Evolutionary conservation across 495 filamentous ascomycete species (phyloP).

Genomic region (Neurospora sp.): DNA sequence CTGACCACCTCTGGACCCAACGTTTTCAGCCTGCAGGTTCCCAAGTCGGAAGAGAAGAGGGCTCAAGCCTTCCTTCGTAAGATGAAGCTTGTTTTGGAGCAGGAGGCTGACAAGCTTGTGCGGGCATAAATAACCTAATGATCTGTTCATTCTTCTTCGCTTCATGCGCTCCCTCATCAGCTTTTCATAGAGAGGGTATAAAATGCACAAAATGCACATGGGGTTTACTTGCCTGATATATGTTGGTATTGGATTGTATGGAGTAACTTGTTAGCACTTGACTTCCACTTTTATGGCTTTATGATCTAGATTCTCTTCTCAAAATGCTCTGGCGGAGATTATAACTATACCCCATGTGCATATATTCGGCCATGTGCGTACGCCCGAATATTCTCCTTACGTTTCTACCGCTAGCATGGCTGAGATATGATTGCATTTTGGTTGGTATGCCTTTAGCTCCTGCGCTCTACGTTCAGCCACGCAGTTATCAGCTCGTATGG

Average conservation of each 20-base stretch:
- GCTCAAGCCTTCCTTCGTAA: slow-evolving; percentile 73
- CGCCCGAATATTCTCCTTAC: background rate
- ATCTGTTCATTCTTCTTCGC: background rate
- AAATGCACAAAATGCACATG: background rate
- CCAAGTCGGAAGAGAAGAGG: slow-evolving; percentile 66
- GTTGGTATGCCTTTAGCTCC: background rate
- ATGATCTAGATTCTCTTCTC: background rate
- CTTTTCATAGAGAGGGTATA: background rate
- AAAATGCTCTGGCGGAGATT: background rate
- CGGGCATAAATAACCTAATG: slow-evolving; percentile 1
- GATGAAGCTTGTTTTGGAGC: slow-evolving; percentile 71
- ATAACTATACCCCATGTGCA: too few relatives aligned
- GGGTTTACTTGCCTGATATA: background rate
- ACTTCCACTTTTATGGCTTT: background rate
- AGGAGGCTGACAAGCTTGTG: slow-evolving; percentile 71
- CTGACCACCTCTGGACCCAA: slow-evolving; percentile 48
- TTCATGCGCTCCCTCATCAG: background rate
- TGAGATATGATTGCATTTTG: background rate
- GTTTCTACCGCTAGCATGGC: background rate
- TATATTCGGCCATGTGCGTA: background rate
- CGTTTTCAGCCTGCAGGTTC: slow-evolving; percentile 69
- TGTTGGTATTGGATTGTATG: background rate
- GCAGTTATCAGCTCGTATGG: background rate
- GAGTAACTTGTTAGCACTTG: background rate
- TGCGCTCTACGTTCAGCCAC: background rate